phyloP scores from a whole-genome alignment of 106 monocot genomes.

The Dendrobium nobile region DNA sequence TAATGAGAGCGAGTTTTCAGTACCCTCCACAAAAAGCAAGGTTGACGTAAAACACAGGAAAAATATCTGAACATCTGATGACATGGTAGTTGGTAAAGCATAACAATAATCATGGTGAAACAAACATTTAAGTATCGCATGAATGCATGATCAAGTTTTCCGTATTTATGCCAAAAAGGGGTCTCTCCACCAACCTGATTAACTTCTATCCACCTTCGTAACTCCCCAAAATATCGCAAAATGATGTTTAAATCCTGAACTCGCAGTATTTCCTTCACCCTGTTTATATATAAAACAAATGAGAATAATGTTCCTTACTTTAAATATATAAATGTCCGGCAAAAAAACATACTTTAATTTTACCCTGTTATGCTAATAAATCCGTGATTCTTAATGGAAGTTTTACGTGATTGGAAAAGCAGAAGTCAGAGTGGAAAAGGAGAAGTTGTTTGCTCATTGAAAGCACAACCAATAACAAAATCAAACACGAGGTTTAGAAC shows the following conservation, averaged over 20 bases:
- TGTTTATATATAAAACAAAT: not conserved
- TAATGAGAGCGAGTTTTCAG: too few species aligned
- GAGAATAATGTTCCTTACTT: not conserved
- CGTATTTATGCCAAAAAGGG: not conserved
- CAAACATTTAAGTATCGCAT: not conserved
- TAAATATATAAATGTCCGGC: not conserved
- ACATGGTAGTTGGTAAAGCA: too few species aligned
- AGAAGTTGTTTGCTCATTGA: not conserved
- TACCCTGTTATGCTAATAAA: too few species aligned
- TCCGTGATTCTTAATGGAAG: too few species aligned
- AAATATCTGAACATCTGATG: too few species aligned
- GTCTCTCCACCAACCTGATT: not conserved
- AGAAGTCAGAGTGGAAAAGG: not conserved
- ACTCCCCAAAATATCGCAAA: conserved; percentile 1
- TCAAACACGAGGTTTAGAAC: not conserved
- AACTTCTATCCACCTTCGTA: not conserved
- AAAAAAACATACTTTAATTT: not conserved
- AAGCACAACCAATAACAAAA: not conserved
- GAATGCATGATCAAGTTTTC: not conserved
- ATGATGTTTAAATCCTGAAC: conserved; percentile 2
- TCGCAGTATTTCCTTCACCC: not conserved
- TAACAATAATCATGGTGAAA: not conserved
- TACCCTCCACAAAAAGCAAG: not conserved
- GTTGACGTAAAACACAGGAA: too few species aligned
- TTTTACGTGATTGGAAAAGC: not conserved